phyloP scores from a whole-genome alignment of 139 green algal species.

The Chlorella sp. region DNA sequence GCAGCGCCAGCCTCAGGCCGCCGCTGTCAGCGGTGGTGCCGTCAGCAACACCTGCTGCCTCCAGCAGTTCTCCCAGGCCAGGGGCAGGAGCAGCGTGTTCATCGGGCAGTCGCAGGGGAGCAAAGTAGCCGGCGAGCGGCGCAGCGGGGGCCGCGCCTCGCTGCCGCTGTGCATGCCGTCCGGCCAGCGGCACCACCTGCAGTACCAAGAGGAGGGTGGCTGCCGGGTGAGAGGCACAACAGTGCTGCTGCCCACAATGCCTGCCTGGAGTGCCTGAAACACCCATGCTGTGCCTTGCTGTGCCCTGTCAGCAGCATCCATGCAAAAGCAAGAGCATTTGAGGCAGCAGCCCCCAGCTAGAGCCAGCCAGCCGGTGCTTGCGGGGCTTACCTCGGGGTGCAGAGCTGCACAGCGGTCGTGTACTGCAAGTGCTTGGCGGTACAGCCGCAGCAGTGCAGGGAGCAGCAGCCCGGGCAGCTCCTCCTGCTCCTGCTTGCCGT shows the following conservation, averaged over 20 bases:
- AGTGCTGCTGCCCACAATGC: background rate
- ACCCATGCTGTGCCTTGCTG: no score
- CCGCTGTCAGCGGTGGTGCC: background rate
- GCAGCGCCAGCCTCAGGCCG: background rate
- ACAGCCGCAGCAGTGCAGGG: slow-evolving; percentile 27
- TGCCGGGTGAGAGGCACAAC: background rate
- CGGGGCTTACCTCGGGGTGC: slow-evolving; percentile 35
- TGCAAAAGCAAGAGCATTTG: background rate
- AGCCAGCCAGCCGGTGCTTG: background rate
- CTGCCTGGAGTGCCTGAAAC: no score
- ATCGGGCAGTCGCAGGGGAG: background rate
- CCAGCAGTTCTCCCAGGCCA: background rate
- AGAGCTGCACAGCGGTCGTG: slow-evolving; percentile 34
- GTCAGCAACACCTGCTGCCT: background rate
- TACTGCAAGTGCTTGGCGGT: slow-evolving; percentile 5
- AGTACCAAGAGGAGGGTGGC: background rate
- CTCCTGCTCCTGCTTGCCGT: background rate
- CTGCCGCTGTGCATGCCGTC: slow-evolving; percentile 5
- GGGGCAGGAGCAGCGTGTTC: background rate
- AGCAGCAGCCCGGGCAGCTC: background rate
- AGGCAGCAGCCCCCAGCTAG: background rate
- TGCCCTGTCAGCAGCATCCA: background rate
- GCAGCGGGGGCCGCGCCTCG: no score
- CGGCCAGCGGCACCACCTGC: slow-evolving; percentile 28
- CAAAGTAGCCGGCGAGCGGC: slow-evolving; percentile 6